Conservation (phyloP, 768 basidiomycete genomes). For the Boletus pseudo-olivaceus region DNA sequence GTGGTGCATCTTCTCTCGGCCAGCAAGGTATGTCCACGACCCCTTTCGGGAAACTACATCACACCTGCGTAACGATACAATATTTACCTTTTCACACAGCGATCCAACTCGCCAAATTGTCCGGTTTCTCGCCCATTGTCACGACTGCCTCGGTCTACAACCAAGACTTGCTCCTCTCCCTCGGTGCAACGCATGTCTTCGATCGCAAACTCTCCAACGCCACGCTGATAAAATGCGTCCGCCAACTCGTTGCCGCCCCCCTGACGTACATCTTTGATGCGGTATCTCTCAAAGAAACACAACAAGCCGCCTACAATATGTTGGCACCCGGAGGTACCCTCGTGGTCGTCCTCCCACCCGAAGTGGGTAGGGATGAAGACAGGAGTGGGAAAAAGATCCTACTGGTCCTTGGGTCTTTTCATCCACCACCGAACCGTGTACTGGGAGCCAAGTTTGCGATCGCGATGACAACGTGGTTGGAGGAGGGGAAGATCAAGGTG, state of each 20-base stretch:
- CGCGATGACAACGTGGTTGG: slow-evolving; percentile 10
- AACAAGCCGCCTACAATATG: slow-evolving; percentile 26
- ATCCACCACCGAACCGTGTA: not conserved
- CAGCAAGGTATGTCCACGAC: too few species aligned
- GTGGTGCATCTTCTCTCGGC: slow-evolving; percentile 36
- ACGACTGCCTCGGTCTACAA: slow-evolving; percentile 37
- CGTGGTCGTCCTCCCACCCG: not conserved
- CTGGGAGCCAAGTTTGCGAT: slow-evolving; percentile 9
- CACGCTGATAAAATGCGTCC: slow-evolving; percentile 1
- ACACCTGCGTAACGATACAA: too few species aligned
- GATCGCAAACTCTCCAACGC: slow-evolving; percentile 24
- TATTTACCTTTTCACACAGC: slow-evolving; percentile 4
- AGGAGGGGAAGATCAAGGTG: slow-evolving; percentile 18
- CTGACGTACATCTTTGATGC: slow-evolving; percentile 25
- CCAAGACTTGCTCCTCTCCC: slow-evolving; percentile 24
- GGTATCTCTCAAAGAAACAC: slow-evolving; percentile 31
- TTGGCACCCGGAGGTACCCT: slow-evolving; percentile 32
- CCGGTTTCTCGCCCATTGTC: slow-evolving; percentile 35
- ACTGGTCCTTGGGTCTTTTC: slow-evolving; percentile 4
- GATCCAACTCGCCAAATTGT: slow-evolving; percentile 32
- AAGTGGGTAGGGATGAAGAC: not conserved
- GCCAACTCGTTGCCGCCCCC: not conserved
- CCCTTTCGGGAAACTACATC: too few species aligned
- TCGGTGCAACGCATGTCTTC: slow-evolving; percentile 37
- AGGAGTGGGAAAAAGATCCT: not conserved